Evolutionary conservation across 768 basidiomycete species (phyloP), one percentile per base, ranked within the genome.

Genomic region (Porphyrellus cyaneotinctus): DNA sequence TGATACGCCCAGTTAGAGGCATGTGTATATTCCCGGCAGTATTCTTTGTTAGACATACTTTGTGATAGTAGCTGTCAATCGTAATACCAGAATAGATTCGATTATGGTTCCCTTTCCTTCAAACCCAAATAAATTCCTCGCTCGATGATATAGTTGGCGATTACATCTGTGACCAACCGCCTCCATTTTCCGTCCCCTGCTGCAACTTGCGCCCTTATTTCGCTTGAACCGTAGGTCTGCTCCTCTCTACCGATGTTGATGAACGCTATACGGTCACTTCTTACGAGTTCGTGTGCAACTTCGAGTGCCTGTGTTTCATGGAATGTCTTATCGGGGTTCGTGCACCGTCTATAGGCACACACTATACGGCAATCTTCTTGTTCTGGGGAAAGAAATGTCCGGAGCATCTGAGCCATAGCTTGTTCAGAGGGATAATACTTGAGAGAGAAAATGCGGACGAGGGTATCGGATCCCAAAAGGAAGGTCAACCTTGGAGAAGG

Each of bases 381-480:
- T 10, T 70, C 67, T 22, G 76, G 67, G 2, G 78, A 76, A 49
- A 94, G 77, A 71, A 92, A 88, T 3, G 65, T 68, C 18, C 64
- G 71, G 14, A 95, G 72, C 4, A 82, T 74, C 4, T 53, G 50
- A 48, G 70, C 59, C 88, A 94, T 92, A 9, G 69, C 73, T 9
- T 70, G 64, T 48, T 68, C 68, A 13, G 74, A 72, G 13, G 73
- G 64, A 54, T 95, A 97, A 66, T 91, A 95, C 20, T 79, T 80
- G 1, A 85, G 80, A 1, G 83, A 77, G 47, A 94, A 80, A 52
- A 95, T 77, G 8, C 94, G 84, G 51, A 83, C 80, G 42, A 97
- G 77, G 2, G 95, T 97, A 64, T 97, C 95, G 41, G 82, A 78
- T 7, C 95, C 94, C 52, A 91, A 72, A 24, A 92, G 71, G 65